Evolutionary conservation across 805 yeast genomes (phyloP), one percentile per base, ranked within the genome.

Genomic region (Metschnikowia baotianmanensis): DNA sequence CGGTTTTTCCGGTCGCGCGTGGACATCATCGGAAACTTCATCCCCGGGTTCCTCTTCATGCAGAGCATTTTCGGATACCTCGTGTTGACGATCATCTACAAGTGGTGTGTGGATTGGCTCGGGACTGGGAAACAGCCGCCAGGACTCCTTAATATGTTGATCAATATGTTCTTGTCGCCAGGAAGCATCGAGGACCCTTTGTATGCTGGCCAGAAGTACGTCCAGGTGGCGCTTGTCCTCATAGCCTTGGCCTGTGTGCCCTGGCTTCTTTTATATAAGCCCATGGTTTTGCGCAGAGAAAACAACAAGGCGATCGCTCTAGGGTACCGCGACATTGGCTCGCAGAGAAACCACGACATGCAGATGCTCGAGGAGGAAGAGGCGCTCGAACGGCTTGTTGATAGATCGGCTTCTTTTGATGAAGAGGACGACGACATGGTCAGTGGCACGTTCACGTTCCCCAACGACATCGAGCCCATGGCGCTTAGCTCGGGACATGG

Each of bases 11-110:
- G 74, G 30, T 77, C 83, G 10, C 63, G 62, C 52, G 76, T 83
- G 47, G 88, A 83, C 55, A 77, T 83, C 35, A 62, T 83, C 37
- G 89, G 88, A 46, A 83, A 82, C 55, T 83, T 83, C 51, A 68
- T 83, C 33, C 90, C 90, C 1, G 87, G 89, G 17, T 69, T 83
- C 38, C 61, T 83, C 33, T 83, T 83, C 64, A 81, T 83, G 88
- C 86, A 81, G 57, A 73, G 83, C 50, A 83, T 83, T 31, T 83
- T 83, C 57, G 90, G 90, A 12, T 83, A 83, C 56, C 66, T 83
- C 33, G 69, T 83, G 5, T 46, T 82, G n/a, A 69, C 80, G 30
- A 82, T 83, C 47, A 71, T 83, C 30, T 83, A 82, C 65, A 83
- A 83, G 61, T 83, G 90, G 90, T 65, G 78, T 28, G 74, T 77